Base-by-base conservation (phyloP, 257 asterid genomes). In the Fraxinus pennsylvanica region DNA sequence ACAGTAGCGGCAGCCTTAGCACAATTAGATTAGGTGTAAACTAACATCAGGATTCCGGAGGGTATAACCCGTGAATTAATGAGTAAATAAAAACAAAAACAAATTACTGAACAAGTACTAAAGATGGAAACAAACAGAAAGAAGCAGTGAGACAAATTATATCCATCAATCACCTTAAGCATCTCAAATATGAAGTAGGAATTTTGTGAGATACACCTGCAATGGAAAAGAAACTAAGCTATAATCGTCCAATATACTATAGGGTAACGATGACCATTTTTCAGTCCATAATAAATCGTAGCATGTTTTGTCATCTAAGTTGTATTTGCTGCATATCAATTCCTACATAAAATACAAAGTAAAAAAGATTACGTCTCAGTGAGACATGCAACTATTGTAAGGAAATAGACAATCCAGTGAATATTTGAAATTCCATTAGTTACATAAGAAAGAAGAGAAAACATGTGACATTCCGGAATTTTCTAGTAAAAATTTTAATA, bases 101-200 rank as follows among this genome's bases (percentile, higher is more conserved):
- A 43, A 75, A 68, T 67, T 71, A 39, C 75, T 21, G 45, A 54
- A 71, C 54, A 45, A 68, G 38, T 8, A 22, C 68, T 9, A 32
- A 15, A 82, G 1, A 68, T 59, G 74, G 65, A 59, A 69, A 32
- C 75, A 73, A 52, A 54, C 39, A 73, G 22, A 29, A 75, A 75
- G 29, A 75, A 52, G 67, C 72, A 66, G 50, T 67, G 38, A 59
- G 45, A 68, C 45, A 67, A 63, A 70, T 29, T 70, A 77, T 50
- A 79, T 27, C 36, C 21, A 74, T 22, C 39, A 80, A 80, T 86
- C 84, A 95, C 99, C 99, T 95, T 91, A 45, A 95, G 97, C 98
- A 95, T 95, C 87, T 95, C 98, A 86, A 91, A 93, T 84, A 95
- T 90, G 90, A 93, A 95, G 83, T 86, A 85, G 69, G 99, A 93